Evolutionary conservation across 495 filamentous ascomycete species (phyloP), one percentile per base, ranked within the genome.

Genomic region (Xylaria curta): DNA sequence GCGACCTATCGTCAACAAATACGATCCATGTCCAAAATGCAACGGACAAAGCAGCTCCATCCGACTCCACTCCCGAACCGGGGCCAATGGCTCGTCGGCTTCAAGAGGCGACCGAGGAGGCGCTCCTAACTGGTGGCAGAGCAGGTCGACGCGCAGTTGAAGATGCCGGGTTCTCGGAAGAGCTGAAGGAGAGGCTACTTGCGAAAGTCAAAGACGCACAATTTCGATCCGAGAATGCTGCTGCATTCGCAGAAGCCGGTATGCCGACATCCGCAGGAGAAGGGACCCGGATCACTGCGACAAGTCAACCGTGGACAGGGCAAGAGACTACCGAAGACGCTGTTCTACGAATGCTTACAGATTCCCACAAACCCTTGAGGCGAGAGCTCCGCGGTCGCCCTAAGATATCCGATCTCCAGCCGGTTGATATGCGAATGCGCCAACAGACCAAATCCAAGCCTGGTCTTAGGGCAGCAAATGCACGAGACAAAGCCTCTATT

Each of bases 131-230:
- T 69, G 92, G 91, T 21, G 91, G 93, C 28, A 87, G 87, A 71
- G 88, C 90, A 53, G 91, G 93, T 47, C 86, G 83, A 56, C 91
- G 90, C 76, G 92, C 91, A n/a, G 85, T 97, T 17, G 85, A 92
- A 75, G 91, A 97, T 68, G 93, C 93, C 59, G 93, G 93, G 38
- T 97, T 99, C 83, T 91, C 90, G 66, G 92, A 94, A 21, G 94
- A 97, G 70, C 82, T 98, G 71, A 97, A 94, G 76, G 82, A 82
- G 72, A 81, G 88, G 69, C 85, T 99, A 5, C 89, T 95, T 66
- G 90, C 91, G 73, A 91, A 91, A 75, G 86, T 98, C 5, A 87
- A 90, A 68, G 87, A 85, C 51, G 88, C 91, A 28, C 85, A 90
- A 33, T 97, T 97, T 79, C 86, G 84, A 68, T 89, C 84, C 61